phyloP scores from a whole-genome alignment of 495 filamentous ascomycete genomes.

The Endocarpon pusillum region DNA sequence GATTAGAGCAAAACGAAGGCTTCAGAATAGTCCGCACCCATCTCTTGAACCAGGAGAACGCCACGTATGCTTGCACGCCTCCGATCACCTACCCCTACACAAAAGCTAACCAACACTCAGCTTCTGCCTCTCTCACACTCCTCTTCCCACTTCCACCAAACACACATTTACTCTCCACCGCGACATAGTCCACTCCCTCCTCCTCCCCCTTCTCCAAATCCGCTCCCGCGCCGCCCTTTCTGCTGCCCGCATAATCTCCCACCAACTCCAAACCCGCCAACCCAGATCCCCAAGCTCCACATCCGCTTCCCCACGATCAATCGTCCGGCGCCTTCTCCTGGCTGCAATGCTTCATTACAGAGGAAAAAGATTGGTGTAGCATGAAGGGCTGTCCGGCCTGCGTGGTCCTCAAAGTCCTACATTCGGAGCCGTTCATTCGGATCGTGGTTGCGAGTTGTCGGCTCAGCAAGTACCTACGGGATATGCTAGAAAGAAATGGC shows the following conservation, averaged over 20 bases:
- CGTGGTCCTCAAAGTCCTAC: conserved; percentile 33
- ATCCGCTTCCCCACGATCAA: conserved; percentile 38
- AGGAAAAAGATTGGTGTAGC: conserved; percentile 41
- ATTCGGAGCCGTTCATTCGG: conserved; percentile 42
- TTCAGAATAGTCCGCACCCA: not conserved
- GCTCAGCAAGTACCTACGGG: conserved; percentile 26
- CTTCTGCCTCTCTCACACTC: conserved; percentile 33
- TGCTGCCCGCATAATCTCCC: conserved; percentile 28
- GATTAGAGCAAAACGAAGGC: not conserved
- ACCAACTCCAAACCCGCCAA: conserved; percentile 43
- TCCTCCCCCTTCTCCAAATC: conserved; percentile 39
- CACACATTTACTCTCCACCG: conserved; percentile 37
- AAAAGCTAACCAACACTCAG: conserved; percentile 11
- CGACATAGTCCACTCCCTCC: conserved; percentile 41
- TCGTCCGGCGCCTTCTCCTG: conserved; percentile 42
- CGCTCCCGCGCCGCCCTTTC: conserved; percentile 34
- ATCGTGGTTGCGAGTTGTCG: conserved; percentile 37
- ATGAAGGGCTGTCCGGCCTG: conserved; percentile 41
- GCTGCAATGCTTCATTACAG: conserved; percentile 40
- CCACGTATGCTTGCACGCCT: not conserved
- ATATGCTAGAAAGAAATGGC: conserved; percentile 11
- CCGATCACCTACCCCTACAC: not conserved
- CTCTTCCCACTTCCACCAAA: conserved; percentile 23
- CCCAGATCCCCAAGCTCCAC: conserved; percentile 34
- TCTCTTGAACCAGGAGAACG: not conserved